Conservation (phyloP, 257 asterid genomes). For the Henckelia pumila region DNA sequence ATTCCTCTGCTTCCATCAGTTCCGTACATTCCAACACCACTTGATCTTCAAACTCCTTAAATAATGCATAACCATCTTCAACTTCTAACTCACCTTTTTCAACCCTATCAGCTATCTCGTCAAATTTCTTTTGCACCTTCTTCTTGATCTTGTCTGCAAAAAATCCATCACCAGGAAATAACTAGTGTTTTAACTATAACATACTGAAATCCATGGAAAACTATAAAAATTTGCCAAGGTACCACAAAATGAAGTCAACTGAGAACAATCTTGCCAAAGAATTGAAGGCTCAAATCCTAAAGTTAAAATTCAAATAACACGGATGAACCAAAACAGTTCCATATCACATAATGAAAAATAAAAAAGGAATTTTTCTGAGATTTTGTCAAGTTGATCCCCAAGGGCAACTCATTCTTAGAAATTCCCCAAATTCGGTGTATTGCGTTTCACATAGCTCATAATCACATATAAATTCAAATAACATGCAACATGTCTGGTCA, state of each 20-base stretch:
- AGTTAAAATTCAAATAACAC: not conserved
- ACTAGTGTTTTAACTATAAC: not conserved
- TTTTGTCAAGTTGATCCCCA: not conserved
- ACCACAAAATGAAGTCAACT: slow-evolving; percentile 4
- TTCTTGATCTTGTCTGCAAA: slow-evolving; percentile 66
- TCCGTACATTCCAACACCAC: slow-evolving; percentile 71
- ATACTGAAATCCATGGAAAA: not conserved
- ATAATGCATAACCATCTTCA: slow-evolving; percentile 77
- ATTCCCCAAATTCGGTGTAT: not conserved
- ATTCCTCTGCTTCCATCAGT: slow-evolving; percentile 55
- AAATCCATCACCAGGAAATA: not conserved
- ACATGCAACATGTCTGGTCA: not conserved
- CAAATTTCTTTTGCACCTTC: slow-evolving; percentile 68
- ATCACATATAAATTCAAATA: slow-evolving; percentile 6
- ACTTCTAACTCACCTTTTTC: slow-evolving; percentile 73
- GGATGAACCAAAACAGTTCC: not conserved
- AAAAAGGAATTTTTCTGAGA: too few relatives aligned
- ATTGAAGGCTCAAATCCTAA: slow-evolving; percentile 16
- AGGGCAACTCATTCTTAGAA: not conserved
- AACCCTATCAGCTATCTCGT: slow-evolving; percentile 74
- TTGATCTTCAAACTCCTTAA: slow-evolving; percentile 85
- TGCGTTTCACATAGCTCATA: not conserved
- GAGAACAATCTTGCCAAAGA: not conserved
- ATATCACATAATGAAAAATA: not conserved
- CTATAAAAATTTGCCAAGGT: slow-evolving; percentile 3